Conservation (phyloP, 768 basidiomycete genomes). For the Leucosporidium scottii region DNA sequence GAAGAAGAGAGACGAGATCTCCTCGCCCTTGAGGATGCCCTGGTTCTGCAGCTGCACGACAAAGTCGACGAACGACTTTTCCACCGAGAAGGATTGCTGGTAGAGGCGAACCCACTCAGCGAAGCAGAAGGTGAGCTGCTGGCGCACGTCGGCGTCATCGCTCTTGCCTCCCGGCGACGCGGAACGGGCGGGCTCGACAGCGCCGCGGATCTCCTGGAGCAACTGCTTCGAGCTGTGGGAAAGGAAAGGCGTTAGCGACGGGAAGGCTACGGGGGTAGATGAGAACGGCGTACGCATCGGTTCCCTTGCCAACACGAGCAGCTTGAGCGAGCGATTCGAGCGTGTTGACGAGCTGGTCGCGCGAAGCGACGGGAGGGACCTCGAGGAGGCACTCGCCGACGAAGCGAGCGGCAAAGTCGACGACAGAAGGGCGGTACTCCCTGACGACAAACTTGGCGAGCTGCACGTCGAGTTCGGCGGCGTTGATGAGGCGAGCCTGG, state of each 20-base stretch:
- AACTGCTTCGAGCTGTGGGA: slow-evolving; percentile 44
- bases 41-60: slow-evolving; percentile 96
- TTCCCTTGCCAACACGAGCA: slow-evolving; percentile 64
- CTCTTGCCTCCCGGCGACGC: slow-evolving; percentile 17
- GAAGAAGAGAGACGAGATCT: slow-evolving; percentile 96
- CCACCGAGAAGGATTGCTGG: slow-evolving; percentile 79
- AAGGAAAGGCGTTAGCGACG: not conserved
- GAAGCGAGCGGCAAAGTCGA: slow-evolving; percentile 73
- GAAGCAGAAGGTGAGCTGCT: slow-evolving; percentile 42
- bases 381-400: slow-evolving; percentile 77
- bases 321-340: slow-evolving; percentile 75
- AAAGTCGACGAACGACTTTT: slow-evolving; percentile 91
- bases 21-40: slow-evolving; percentile 91
- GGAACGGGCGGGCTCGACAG: slow-evolving; percentile 20
- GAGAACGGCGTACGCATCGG: slow-evolving; percentile 61
- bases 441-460: slow-evolving; percentile 75
- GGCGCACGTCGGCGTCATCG: slow-evolving; percentile 37
- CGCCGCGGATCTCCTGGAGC: slow-evolving; percentile 61
- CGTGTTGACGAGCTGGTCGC: slow-evolving; percentile 68
- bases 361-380: slow-evolving; percentile 67
- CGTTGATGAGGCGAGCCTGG: slow-evolving; percentile 70
- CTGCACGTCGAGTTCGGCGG: slow-evolving; percentile 75
- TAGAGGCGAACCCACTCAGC: slow-evolving; percentile 86
- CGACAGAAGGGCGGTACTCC: slow-evolving; percentile 66
- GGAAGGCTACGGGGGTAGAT: slow-evolving; percentile 18